These are phyloP conservation scores for Aspergillus coremiiformis DNA, from an alignment of 495 filamentous ascomycete species.

Conservation along the genomic window DNA sequence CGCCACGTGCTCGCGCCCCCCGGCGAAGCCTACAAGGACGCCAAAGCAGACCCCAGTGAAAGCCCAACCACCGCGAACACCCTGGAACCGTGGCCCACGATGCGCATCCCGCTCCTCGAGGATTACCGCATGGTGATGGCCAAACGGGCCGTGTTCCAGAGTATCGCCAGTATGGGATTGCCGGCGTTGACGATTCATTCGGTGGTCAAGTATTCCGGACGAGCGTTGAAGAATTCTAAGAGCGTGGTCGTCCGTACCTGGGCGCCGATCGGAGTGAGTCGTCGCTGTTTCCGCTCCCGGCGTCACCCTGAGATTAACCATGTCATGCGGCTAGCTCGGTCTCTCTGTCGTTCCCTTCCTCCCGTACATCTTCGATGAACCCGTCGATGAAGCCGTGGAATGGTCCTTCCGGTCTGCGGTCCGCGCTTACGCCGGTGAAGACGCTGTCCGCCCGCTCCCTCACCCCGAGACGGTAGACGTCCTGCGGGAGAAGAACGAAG, in stretches of 20 bases:
- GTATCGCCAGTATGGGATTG: slow-evolving; percentile 83
- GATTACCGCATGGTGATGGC: slow-evolving; percentile 90
- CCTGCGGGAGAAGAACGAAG: slow-evolving; percentile 8
- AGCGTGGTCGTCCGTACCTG: slow-evolving; percentile 67
- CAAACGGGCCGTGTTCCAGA: slow-evolving; percentile 84
- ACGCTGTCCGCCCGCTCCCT: slow-evolving; percentile 38
- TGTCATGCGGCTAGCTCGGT: too few species aligned
- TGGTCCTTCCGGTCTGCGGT: slow-evolving; percentile 81
- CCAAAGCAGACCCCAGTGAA: too few species aligned
- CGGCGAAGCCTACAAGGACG: slow-evolving; percentile 37
- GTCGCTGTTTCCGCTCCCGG: too few species aligned
- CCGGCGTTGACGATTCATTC: slow-evolving; percentile 95
- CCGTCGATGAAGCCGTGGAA: slow-evolving; percentile 83
- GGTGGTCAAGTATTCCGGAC: slow-evolving; percentile 78
- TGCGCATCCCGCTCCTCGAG: slow-evolving; percentile 65
- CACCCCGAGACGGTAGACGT: slow-evolving; percentile 5
- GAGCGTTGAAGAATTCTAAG: slow-evolving; percentile 71
- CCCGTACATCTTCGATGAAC: slow-evolving; percentile 85
- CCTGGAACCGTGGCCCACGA: slow-evolving; percentile 27
- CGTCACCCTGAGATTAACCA: too few species aligned
- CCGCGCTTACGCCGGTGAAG: slow-evolving; percentile 58
- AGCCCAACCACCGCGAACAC: too few species aligned
- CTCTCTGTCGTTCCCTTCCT: slow-evolving; percentile 82
- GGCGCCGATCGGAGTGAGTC: slow-evolving; percentile 77
- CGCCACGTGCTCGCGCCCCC: slow-evolving; percentile 45